Conservation (phyloP, 371 early-diverging fungal genomes). For the Mortierella sp. region DNA sequence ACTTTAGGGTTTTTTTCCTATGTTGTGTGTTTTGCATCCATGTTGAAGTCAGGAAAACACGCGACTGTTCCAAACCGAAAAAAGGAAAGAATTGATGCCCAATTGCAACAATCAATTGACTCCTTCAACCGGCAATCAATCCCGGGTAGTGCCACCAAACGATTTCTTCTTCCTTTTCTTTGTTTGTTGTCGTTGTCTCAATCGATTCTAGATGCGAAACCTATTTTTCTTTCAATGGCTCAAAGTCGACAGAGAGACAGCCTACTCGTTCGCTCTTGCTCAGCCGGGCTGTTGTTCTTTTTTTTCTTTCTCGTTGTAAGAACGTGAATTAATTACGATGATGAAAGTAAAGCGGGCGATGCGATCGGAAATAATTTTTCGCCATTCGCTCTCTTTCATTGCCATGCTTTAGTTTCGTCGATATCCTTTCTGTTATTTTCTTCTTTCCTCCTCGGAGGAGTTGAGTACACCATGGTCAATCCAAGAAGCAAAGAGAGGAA, state of each 20-base stretch:
- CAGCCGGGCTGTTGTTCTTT: constrained; percentile 1
- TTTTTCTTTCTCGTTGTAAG: neutral
- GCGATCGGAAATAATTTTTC: constrained; percentile 3
- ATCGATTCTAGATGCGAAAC: constrained; percentile 1
- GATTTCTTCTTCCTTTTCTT: neutral
- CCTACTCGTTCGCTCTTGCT: neutral
- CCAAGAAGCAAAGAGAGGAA: neutral
- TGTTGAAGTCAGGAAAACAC: neutral
- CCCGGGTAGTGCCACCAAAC: neutral
- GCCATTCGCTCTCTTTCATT: neutral
- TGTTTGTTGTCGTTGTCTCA: neutral
- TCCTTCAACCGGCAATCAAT: neutral
- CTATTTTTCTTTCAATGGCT: neutral
- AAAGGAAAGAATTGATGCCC: neutral
- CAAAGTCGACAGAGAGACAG: constrained; percentile 6
- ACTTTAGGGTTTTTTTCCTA: neutral
- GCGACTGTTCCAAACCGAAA: neutral
- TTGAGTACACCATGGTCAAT: neutral
- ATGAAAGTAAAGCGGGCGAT: neutral
- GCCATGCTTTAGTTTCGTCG: constrained; percentile 8
- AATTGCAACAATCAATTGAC: neutral
- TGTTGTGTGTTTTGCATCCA: neutral
- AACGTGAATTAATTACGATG: neutral
- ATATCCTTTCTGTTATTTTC: neutral
- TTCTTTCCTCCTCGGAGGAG: constrained; percentile 7